These are phyloP conservation scores for Favolaschia claudopus DNA, from an alignment of 768 basidiomycete genomes.

Conservation along the genomic window DNA sequence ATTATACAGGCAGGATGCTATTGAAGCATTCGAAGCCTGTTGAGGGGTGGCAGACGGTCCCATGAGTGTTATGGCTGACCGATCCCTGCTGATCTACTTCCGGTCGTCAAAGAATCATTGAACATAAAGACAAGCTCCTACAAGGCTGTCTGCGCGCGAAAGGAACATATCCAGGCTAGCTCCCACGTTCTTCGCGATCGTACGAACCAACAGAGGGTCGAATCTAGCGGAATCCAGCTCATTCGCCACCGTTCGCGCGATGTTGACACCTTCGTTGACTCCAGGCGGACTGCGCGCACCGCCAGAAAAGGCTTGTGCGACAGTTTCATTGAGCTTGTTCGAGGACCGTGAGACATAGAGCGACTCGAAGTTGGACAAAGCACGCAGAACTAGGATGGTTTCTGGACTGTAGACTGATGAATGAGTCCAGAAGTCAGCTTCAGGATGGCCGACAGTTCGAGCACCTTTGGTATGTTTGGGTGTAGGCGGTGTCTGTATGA, in stretches of 20 bases:
- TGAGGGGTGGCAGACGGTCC: slow-evolving; percentile 83
- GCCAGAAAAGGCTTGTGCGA: slow-evolving; percentile 78
- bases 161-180: slow-evolving; percentile 74
- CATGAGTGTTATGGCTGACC: slow-evolving; percentile 75
- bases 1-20: slow-evolving; percentile 84
- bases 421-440: slow-evolving; percentile 7
- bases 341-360: slow-evolving; percentile 89
- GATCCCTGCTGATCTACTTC: slow-evolving; percentile 75
- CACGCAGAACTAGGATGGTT: slow-evolving; percentile 86
- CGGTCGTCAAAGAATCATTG: slow-evolving; percentile 12
- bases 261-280: slow-evolving; percentile 74
- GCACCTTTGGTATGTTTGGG: slow-evolving; percentile 84
- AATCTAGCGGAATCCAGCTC: slow-evolving; percentile 94
- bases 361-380: slow-evolving; percentile 83
- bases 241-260: slow-evolving; percentile 83
- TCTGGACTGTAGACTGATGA: slow-evolving; percentile 70
- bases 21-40: slow-evolving; percentile 77
- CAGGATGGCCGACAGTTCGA: slow-evolving; percentile 14
- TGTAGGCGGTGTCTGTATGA: slow-evolving; percentile 94
- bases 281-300: slow-evolving; percentile 77
- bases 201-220: slow-evolving; percentile 85
- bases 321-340: slow-evolving; percentile 83
- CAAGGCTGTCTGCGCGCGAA: slow-evolving; percentile 71
- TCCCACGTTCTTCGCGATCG: slow-evolving; percentile 78
- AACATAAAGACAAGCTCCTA: slow-evolving; percentile 44